Evolutionary conservation across 1,139 yeast genomes (phyloP).

Genomic region (Chernovozyma aurita): DNA sequence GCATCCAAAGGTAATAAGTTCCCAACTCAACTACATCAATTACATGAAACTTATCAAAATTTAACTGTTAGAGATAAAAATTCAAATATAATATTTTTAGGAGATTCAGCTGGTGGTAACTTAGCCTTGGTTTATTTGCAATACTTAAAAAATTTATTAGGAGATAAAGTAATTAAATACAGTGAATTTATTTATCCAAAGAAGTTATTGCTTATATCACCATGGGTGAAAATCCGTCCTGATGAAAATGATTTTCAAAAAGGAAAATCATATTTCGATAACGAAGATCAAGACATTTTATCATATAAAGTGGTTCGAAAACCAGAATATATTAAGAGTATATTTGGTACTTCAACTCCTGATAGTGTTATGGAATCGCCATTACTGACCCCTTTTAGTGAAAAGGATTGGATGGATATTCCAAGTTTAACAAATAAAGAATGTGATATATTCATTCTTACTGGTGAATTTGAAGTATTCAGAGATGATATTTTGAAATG

Average conservation of each 20-base stretch:
- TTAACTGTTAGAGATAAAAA: constrained; percentile 26
- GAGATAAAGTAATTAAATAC: constrained; percentile 6
- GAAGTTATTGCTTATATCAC: constrained; percentile 31
- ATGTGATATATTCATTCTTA: constrained; percentile 25
- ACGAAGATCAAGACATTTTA: constrained; percentile 28
- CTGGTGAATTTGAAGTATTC: constrained; percentile 43
- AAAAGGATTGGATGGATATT: constrained; percentile 31
- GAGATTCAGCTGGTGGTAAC: constrained; percentile 44
- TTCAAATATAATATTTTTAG: constrained; percentile 29
- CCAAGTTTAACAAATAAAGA: constrained; percentile 26
- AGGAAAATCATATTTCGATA: constrained; percentile 33
- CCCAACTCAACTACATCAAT: constrained; percentile 34
- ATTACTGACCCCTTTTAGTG: constrained; percentile 11
- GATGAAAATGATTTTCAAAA: constrained; percentile 13
- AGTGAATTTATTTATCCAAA: constrained; percentile 22
- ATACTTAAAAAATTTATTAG: constrained; percentile 16
- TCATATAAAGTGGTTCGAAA: constrained; percentile 9
- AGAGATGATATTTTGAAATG: constrained; percentile 39
- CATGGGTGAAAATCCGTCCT: constrained; percentile 33
- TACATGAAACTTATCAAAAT: constrained; percentile 25
- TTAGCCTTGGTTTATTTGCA: constrained; percentile 28
- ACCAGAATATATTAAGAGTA: constrained; percentile 2
- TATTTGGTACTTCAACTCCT: constrained; percentile 12
- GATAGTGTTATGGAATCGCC: constrained; percentile 13
- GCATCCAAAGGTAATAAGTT: constrained; percentile 27